Evolutionary conservation across 2,329 filamentous ascomycete species (phyloP).

Genomic region (Aspergillus viridinutans): DNA sequence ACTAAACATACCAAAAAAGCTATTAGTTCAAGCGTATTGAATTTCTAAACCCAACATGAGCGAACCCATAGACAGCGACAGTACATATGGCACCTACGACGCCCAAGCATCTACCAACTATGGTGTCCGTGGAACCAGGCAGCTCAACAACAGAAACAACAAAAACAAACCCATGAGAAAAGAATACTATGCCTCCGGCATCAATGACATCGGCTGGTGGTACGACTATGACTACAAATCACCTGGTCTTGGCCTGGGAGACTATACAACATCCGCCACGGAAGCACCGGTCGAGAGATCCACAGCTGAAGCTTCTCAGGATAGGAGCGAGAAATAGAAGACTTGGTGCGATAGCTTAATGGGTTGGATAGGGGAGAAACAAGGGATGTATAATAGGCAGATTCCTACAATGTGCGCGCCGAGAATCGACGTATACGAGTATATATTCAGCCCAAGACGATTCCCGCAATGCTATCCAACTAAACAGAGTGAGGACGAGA

Average conservation of each 20-base stretch:
- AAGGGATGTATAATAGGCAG: too few relatives aligned
- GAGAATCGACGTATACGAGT: background rate
- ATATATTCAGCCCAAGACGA: background rate
- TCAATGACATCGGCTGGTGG: background rate
- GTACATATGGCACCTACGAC: background rate
- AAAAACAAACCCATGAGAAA: background rate
- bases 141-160: background rate
- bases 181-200: background rate
- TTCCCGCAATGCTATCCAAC: too few relatives aligned
- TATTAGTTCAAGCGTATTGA: background rate
- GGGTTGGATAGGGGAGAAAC: background rate
- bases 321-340: background rate
- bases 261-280: background rate
- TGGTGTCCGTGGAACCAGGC: background rate
- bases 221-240: background rate
- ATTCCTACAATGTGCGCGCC: background rate
- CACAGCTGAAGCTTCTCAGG: background rate
- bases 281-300: background rate
- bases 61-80: background rate
- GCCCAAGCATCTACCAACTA: background rate
- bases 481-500: too few relatives aligned
- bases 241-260: background rate
- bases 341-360: too few relatives aligned
- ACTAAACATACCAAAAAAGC: background rate
- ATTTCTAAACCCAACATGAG: background rate